Conservation (phyloP, 1,284 basidiomycete genomes). For the Peniophora sp. region DNA sequence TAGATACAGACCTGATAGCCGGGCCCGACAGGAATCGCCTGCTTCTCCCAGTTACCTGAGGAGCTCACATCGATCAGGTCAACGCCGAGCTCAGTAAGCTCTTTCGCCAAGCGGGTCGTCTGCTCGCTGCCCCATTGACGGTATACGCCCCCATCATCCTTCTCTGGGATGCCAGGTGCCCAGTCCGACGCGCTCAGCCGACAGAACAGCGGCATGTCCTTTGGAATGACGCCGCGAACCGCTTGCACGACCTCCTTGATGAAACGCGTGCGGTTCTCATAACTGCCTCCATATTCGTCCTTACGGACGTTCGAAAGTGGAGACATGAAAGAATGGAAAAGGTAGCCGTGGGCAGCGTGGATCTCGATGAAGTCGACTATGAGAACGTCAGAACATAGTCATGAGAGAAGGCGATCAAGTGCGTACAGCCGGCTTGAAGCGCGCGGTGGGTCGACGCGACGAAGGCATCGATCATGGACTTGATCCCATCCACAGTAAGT, state of each 20-base stretch:
- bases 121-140: conserved; percentile 75
- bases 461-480: conserved; percentile 59
- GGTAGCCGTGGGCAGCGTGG: conserved; percentile 67
- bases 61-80: conserved; percentile 68
- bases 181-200: conserved; percentile 73
- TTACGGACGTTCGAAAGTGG: conserved; percentile 65
- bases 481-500: conserved; percentile 48
- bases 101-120: conserved; percentile 48
- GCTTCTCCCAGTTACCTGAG: conserved; percentile 60
- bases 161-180: conserved; percentile 59
- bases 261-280: conserved; percentile 68
- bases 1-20: conserved; percentile 52
- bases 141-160: conserved; percentile 47
- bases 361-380: conserved; percentile 78
- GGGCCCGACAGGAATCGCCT: conserved; percentile 50
- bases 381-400: conserved; percentile 2
- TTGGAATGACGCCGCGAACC: conserved; percentile 46
- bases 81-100: conserved; percentile 54
- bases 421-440: conserved; percentile 56
- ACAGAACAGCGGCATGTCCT: conserved; percentile 63
- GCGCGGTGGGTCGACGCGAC: conserved; percentile 53
- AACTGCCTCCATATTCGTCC: conserved; percentile 67
- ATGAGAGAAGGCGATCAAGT: conserved; percentile 2
- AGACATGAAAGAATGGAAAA: conserved; percentile 56
- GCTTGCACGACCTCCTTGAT: conserved; percentile 50